Conservation (phyloP, 2,329 filamentous ascomycete species). For the Ceratocystis destructans region DNA sequence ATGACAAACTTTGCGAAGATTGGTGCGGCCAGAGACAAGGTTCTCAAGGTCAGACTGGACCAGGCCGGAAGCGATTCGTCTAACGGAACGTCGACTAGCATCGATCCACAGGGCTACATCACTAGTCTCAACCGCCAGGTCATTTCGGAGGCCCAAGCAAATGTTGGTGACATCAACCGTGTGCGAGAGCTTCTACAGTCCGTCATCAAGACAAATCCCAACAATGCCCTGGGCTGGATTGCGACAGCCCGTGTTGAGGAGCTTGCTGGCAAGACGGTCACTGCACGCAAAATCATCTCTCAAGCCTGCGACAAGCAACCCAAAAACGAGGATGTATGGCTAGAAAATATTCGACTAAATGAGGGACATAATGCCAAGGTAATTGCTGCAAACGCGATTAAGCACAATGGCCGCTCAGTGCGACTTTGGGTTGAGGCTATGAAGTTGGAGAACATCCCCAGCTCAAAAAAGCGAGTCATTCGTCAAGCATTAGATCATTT, state of each 20-base stretch:
- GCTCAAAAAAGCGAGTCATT: constrained; percentile 84
- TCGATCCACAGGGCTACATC: constrained; percentile 91
- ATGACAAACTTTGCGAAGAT: constrained; percentile 98
- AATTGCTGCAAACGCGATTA: constrained; percentile 85
- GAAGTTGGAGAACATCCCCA: constrained; percentile 68
- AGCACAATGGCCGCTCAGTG: constrained; percentile 78
- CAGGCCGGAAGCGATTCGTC: constrained; percentile 52
- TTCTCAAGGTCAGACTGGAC: constrained; percentile 84
- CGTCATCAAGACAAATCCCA: constrained; percentile 92
- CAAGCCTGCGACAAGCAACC: constrained; percentile 83
- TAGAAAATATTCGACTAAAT: constrained; percentile 89
- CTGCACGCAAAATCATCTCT: constrained; percentile 75
- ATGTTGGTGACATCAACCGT: constrained; percentile 89
- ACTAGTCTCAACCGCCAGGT: constrained; percentile 79
- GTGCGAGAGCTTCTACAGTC: constrained; percentile 87
- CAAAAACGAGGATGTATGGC: constrained; percentile 87
- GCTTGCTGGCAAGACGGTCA: constrained; percentile 78
- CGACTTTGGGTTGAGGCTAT: constrained; percentile 91
- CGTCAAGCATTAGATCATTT: constrained; percentile 84
- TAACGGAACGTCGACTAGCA: constrained; percentile 71
- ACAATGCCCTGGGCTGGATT: constrained; percentile 90
- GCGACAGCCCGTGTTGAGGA: constrained; percentile 87
- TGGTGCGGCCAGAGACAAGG: constrained; percentile 88
- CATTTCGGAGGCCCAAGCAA: constrained; percentile 62
- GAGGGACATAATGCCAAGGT: constrained; percentile 88